Evolutionary conservation across 1,139 yeast species (phyloP).

Genomic region (Taphrina wiesneri): DNA sequence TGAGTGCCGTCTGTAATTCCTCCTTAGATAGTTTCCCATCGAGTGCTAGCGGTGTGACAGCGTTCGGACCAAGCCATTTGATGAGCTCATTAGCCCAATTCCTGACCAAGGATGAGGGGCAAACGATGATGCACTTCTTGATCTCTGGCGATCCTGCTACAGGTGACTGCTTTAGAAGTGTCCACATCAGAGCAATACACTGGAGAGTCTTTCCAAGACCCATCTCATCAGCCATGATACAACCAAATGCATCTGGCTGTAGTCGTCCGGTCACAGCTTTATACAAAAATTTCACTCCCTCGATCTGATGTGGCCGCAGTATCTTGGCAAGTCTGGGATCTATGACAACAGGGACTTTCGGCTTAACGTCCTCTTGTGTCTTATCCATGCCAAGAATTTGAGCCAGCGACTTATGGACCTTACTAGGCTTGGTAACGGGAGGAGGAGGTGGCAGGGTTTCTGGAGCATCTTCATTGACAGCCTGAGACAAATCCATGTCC

Average conservation of each 20-base stretch:
- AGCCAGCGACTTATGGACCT: constrained; percentile 64
- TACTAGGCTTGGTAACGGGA: constrained; percentile 21
- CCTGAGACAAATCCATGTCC: constrained; percentile 22
- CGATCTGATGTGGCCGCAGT: constrained; percentile 92
- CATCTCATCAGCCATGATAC: constrained; percentile 99
- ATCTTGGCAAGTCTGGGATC: constrained; percentile 85
- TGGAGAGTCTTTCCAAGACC: constrained; percentile 95
- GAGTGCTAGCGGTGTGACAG: constrained; percentile 81
- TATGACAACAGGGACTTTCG: constrained; percentile 92
- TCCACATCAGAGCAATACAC: constrained; percentile 92
- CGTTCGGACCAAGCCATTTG: constrained; percentile 94
- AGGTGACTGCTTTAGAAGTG: constrained; percentile 84
- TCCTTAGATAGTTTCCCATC: constrained; percentile 79
- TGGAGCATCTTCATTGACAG: constrained; percentile 19
- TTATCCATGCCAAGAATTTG: constrained; percentile 77
- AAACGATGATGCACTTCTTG: constrained; percentile 86
- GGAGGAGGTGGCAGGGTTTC: constrained; percentile 1
- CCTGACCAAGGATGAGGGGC: constrained; percentile 91
- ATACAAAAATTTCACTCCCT: constrained; percentile 88
- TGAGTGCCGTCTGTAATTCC: constrained; percentile 68
- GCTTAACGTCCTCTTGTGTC: constrained; percentile 55
- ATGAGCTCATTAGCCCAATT: constrained; percentile 97
- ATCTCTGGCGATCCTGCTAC: constrained; percentile 76
- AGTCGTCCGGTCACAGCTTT: constrained; percentile 87
- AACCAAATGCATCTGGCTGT: constrained; percentile 86